Evolutionary conservation across 2,329 filamentous ascomycete genomes (phyloP).

Genomic region (Claviceps purpurea): DNA sequence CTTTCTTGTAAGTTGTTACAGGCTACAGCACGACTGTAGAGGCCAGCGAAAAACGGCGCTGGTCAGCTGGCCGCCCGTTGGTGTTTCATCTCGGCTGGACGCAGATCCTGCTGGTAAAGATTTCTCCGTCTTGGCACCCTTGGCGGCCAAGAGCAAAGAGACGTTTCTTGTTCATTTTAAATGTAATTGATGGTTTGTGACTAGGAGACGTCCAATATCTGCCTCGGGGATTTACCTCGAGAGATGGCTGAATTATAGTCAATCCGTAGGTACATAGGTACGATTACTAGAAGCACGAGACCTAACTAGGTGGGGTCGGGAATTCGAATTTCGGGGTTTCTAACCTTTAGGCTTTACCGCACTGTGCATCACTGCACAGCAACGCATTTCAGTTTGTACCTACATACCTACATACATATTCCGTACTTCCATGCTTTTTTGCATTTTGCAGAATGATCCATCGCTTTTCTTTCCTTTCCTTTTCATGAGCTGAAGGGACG

Average conservation of each 20-base stretch:
- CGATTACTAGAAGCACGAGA: too few species aligned
- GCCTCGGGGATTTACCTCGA: neutral
- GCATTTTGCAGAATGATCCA: too few species aligned
- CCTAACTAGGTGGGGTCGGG: too few species aligned
- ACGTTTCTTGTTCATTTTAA: neutral
- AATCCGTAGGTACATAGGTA: too few species aligned
- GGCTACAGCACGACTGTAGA: neutral
- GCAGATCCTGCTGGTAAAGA: neutral
- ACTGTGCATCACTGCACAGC: too few species aligned
- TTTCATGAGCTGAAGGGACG: neutral
- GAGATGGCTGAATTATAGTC: neutral
- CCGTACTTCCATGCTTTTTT: too few species aligned
- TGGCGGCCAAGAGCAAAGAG: neutral
- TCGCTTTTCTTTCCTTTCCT: neutral
- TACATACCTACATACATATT: too few species aligned
- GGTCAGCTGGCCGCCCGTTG: neutral
- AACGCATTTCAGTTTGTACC: too few species aligned
- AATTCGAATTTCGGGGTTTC: too few species aligned
- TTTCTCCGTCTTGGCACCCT: neutral
- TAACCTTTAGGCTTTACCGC: too few species aligned
- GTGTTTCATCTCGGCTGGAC: neutral
- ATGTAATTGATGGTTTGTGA: neutral
- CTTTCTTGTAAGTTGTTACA: neutral
- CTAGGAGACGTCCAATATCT: neutral
- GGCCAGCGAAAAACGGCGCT: neutral